Evolutionary conservation across 2,329 filamentous ascomycete genomes (phyloP).

Genomic region (Sclerotinia minor): DNA sequence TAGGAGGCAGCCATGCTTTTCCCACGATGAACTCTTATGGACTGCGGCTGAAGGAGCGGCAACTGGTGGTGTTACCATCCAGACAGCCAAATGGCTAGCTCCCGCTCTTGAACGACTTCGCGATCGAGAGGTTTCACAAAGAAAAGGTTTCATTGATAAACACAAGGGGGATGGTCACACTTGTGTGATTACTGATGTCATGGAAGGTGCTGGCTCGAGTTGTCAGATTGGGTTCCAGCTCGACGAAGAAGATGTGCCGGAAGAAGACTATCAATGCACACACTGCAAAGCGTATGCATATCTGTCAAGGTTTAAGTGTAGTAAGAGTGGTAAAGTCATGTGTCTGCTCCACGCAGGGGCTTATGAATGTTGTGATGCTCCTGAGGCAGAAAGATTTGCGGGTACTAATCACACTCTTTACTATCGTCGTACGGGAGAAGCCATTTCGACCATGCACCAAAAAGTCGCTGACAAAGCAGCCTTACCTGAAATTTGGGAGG

Average conservation of each 20-base stretch:
- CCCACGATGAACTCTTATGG: conserved; percentile 90
- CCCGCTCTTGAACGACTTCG: conserved; percentile 80
- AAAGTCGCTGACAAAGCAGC: conserved; percentile 85
- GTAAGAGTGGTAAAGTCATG: conserved; percentile 75
- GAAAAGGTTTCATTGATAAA: conserved; percentile 66
- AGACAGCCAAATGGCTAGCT: conserved; percentile 91
- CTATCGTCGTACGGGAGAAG: conserved; percentile 74
- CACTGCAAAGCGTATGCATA: conserved; percentile 94
- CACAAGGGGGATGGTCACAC: conserved; percentile 54
- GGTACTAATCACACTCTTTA: conserved; percentile 72
- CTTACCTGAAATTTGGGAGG: conserved; percentile 83
- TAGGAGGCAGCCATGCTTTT: conserved; percentile 91
- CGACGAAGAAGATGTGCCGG: conserved; percentile 73
- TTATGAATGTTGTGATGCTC: conserved; percentile 75
- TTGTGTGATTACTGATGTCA: conserved; percentile 38
- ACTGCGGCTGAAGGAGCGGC: conserved; percentile 81
- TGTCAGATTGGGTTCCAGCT: conserved; percentile 64
- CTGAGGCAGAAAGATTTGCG: conserved; percentile 65
- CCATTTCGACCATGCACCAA: conserved; percentile 63
- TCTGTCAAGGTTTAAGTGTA: conserved; percentile 85
- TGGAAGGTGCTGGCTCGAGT: conserved; percentile 41
- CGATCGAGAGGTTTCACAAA: conserved; percentile 68
- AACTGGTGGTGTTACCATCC: conserved; percentile 66
- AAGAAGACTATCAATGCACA: conserved; percentile 89
- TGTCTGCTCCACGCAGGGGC: conserved; percentile 81